Evolutionary conservation across 2,329 filamentous ascomycete genomes (phyloP).

Genomic region (Aspergillus sp.): DNA sequence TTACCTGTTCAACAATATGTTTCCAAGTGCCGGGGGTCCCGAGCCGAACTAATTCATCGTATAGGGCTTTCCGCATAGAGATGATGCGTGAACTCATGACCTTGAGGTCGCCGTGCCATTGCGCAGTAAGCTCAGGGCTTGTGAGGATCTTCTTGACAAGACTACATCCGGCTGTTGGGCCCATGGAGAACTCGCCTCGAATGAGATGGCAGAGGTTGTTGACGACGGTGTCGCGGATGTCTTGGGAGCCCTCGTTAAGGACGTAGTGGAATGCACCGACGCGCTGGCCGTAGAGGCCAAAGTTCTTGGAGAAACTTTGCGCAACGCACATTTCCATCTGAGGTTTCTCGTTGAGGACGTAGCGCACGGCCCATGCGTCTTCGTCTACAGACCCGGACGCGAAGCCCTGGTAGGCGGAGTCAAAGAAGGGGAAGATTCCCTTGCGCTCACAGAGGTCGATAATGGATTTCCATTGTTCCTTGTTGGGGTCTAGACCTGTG

Average conservation of each 20-base stretch:
- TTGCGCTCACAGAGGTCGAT: conserved; percentile 74
- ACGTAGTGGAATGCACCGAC: conserved; percentile 82
- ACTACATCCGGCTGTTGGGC: conserved; percentile 82
- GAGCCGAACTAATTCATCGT: conserved; percentile 77
- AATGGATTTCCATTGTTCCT: conserved; percentile 89
- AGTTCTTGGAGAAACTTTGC: conserved; percentile 62
- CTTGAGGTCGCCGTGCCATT: conserved; percentile 86
- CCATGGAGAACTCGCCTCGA: conserved; percentile 42
- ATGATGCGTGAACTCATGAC: conserved; percentile 96
- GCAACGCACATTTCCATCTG: conserved; percentile 68
- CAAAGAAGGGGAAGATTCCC: conserved; percentile 95
- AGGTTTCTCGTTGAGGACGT: conserved; percentile 74
- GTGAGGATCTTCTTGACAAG: conserved; percentile 83
- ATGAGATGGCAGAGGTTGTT: conserved; percentile 42
- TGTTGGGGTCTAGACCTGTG: conserved; percentile 88
- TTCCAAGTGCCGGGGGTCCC: conserved; percentile 92
- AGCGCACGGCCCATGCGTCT: conserved; percentile 84
- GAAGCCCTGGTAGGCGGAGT: conserved; percentile 96
- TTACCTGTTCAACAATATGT: conserved; percentile 93
- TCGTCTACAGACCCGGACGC: conserved; percentile 82
- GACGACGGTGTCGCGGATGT: conserved; percentile 32
- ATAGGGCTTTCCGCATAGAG: conserved; percentile 77
- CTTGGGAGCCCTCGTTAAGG: conserved; percentile 29
- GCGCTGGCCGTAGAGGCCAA: conserved; percentile 90
- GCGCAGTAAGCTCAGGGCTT: conserved; percentile 70